Evolutionary conservation across 192 early-diverging fungal species (phyloP), one percentile per base, ranked within the genome.

Genomic region (Backusella sp.): DNA sequence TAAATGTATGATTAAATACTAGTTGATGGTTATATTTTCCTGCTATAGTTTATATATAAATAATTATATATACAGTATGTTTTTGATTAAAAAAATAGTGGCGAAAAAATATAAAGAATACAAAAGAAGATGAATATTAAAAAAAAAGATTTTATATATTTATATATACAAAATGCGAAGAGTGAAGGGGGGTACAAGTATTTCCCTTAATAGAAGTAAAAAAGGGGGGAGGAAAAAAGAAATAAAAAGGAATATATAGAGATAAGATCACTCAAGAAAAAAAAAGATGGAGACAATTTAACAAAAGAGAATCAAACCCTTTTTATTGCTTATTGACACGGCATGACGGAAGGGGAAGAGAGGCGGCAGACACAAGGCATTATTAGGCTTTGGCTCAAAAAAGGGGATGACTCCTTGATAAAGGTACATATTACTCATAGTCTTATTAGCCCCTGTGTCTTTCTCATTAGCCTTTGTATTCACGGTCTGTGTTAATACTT

Each of bases 301-400:
- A 68, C 28, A 36, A 68, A 68, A 49, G 32, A 71, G 70, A 71
- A 71, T 19, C 15, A 44, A 30, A 42, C 70, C 70, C 70, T 71
- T 71, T 68, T 36, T 68, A 68, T 35, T 36, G 28, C 32, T 68
- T 68, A 71, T 49, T 71, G 70, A 71, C 28, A 71, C 70, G 70
- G 44, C 70, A 71, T 71, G 70, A 71, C 44, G 70, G 42, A 49
- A 71, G 70, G 70, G 68, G 66, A n/a, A 28, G 69, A 44, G 44
- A 41, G 70, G 70, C 70, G 70, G 70, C 70, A 71, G 70, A 71
- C 44, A 42, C 28, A 71, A 49, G 70, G 70, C 70, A 71, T 71
- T 36, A 71, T 71, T 44, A 35, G 21, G 34, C 36, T 69, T 69
- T 39, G 68, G 37, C 68, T 69, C 37, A 41, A 69, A 41, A 41